Conservation (phyloP, 2,329 filamentous ascomycete genomes). For the Pleochaeta shiraiana region DNA sequence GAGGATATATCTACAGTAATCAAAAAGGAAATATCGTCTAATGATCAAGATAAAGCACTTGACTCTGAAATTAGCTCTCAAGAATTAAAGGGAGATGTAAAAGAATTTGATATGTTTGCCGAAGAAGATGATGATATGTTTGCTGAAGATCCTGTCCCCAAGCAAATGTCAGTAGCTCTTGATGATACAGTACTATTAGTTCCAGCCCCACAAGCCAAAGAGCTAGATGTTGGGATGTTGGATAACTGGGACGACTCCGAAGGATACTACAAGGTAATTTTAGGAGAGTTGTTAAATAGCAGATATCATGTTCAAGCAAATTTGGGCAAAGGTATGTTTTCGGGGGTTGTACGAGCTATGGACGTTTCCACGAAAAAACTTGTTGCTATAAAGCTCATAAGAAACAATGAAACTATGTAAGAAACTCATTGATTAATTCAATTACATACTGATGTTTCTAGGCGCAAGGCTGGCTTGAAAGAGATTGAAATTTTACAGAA, state of each 20-base stretch:
- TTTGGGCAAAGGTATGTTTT: conserved; percentile 89
- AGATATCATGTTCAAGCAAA: conserved; percentile 78
- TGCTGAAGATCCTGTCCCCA: conserved; percentile 27
- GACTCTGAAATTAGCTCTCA: conserved; percentile 34
- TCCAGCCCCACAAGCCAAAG: conserved; percentile 25
- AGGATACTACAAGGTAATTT: conserved; percentile 89
- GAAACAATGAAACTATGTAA: conserved; percentile 78
- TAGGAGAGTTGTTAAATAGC: conserved; percentile 72
- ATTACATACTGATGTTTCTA: conserved; percentile 15
- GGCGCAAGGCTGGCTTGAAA: conserved; percentile 71
- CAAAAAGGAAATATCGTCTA: conserved; percentile 35
- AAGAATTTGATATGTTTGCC: conserved; percentile 78
- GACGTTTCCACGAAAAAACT: conserved; percentile 51
- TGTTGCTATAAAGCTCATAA: conserved; percentile 97
- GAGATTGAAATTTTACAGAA: conserved; percentile 87
- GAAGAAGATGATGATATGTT: conserved; percentile 51
- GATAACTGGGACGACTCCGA: conserved; percentile 90
- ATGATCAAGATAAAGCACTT: conserved; percentile 34
- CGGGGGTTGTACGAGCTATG: conserved; percentile 74
- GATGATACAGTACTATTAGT: conserved; percentile 14
- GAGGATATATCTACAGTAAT: conserved; percentile 31
- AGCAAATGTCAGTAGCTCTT: background rate
- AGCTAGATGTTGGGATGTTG: conserved; percentile 51
- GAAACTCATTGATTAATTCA: conserved; percentile 5
- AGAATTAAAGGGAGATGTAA: conserved; percentile 26